Base-by-base conservation (phyloP, 805 yeast species). In the Metschnikowia colocasiae region DNA sequence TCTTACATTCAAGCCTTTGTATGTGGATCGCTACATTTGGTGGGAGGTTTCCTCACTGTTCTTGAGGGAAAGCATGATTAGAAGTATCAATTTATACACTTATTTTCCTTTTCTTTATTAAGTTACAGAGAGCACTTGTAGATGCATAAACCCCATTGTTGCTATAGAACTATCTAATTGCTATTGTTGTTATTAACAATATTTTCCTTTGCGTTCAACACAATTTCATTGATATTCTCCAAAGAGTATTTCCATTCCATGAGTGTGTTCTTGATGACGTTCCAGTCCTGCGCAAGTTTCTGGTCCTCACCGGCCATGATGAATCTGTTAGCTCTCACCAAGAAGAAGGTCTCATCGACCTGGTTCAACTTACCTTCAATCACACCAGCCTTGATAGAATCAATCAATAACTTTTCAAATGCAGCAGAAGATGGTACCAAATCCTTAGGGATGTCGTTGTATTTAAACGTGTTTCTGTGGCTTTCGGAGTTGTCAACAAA, bases 21-120 rank as follows among this genome's bases (percentile, higher is more conserved):
- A 0, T 86, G 95, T 49, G 99, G 99, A 1, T 90, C 97, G 4
- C 72, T 94, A 54, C 97, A 92, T 63, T 71, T 95, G 48, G 96
- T 94, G 9, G 99, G 99, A 15, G 99, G 98, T 0, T 78, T 94
- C 48, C 67, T 94, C 32, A 90, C 89, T 2, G 97, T 91, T 5
- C 68, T 89, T 36, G 97, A 92, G 46, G 64, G 65, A 22, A 65
- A 66, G 40, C 64, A 51, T 46, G 65, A 64, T 42, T 64, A 57
- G 48, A 20, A 31, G 9, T 6, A 9, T 31, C 19, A 31, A 6
- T 8, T 31, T 27, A 20, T 6, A 32, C 13, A 15, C n/a, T 8
- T 20, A 10, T 18, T 22, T 40, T 45, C 41, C 38, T 32, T 25
- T 31, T 25, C 22, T 13, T 32, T 45, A 33, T 33, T 22, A 43